Percentiles rank a stretch among this genome's conserved stretches.
Conservation (phyloP, 2,329 filamentous ascomycete genomes). For the Mariannaea elegans region DNA sequence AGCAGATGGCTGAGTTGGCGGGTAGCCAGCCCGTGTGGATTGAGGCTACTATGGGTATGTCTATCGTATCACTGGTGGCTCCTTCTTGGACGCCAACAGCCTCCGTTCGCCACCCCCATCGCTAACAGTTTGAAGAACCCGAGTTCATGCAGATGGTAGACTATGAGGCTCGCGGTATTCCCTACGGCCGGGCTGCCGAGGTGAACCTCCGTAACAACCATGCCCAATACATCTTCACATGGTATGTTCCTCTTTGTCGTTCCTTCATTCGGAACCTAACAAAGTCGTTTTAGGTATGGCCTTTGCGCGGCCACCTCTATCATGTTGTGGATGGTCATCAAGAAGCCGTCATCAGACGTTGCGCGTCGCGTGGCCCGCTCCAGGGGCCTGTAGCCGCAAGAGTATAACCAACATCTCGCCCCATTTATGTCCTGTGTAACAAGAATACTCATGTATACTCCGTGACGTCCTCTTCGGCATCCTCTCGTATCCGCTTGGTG, state of each 20-base stretch:
- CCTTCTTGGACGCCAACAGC: too few species aligned
- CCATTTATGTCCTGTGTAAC: constrained; percentile 25
- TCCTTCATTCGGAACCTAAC: constrained; percentile 12
- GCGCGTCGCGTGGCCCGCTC: constrained; percentile 68
- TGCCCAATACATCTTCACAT: constrained; percentile 98
- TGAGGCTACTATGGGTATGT: constrained; percentile 90
- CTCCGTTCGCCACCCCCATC: neutral
- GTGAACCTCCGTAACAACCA: constrained; percentile 97
- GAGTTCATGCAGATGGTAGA: constrained; percentile 81
- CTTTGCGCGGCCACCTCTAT: constrained; percentile 85
- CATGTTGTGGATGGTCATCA: constrained; percentile 96
- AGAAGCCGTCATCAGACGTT: constrained; percentile 81
- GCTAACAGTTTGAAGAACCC: constrained; percentile 64
- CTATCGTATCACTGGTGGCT: neutral
- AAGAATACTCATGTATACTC: constrained; percentile 45
- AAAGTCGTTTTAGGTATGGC: constrained; percentile 73
- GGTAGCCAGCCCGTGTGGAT: constrained; percentile 93
- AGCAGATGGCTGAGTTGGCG: constrained; percentile 85
- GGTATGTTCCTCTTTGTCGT: constrained; percentile 66
- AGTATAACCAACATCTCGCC: constrained; percentile 2
- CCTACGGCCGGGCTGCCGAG: constrained; percentile 86
- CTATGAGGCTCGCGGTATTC: constrained; percentile 81
- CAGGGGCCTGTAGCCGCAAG: constrained; percentile 36
- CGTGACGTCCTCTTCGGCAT: constrained; percentile 46
- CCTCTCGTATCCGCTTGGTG: constrained; percentile 42